These are phyloP conservation scores for Phaeotremella skinneri DNA, from an alignment of 768 basidiomycete genomes.

Conservation along the genomic window DNA sequence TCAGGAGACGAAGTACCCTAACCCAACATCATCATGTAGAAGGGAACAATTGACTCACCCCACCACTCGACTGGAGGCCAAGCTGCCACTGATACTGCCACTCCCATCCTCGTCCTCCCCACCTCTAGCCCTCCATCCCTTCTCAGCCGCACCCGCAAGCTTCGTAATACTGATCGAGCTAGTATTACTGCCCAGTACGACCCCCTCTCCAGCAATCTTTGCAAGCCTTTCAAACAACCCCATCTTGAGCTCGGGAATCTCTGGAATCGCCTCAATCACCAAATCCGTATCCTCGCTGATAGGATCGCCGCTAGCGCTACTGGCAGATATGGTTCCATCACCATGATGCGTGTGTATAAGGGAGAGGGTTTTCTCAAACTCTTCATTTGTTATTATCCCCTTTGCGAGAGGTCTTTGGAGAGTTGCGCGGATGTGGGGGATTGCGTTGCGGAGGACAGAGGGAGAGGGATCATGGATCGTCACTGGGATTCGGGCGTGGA, in stretches of 20 bases:
- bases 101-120: constrained; percentile 65
- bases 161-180: constrained; percentile 93
- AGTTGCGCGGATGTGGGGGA: constrained; percentile 72
- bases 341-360: constrained; percentile 54
- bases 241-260: constrained; percentile 74
- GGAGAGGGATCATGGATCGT: constrained; percentile 76
- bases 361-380: constrained; percentile 70
- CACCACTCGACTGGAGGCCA: constrained; percentile 71
- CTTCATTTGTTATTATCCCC: constrained; percentile 65
- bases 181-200: constrained; percentile 88
- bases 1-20: no score
- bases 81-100: constrained; percentile 64
- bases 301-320: constrained; percentile 56
- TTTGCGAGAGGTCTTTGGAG: constrained; percentile 87
- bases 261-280: constrained; percentile 91
- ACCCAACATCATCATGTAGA: no score
- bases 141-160: constrained; percentile 77
- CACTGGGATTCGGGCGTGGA: constrained; percentile 81
- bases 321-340: background rate
- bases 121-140: constrained; percentile 64
- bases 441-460: constrained; percentile 69
- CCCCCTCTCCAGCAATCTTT: constrained; percentile 64
- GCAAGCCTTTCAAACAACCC: constrained; percentile 71
- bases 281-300: constrained; percentile 76
- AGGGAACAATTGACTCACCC: no score